Evolutionary conservation across 257 asterid species (phyloP).

Genomic region (Handroanthus guayacan): DNA sequence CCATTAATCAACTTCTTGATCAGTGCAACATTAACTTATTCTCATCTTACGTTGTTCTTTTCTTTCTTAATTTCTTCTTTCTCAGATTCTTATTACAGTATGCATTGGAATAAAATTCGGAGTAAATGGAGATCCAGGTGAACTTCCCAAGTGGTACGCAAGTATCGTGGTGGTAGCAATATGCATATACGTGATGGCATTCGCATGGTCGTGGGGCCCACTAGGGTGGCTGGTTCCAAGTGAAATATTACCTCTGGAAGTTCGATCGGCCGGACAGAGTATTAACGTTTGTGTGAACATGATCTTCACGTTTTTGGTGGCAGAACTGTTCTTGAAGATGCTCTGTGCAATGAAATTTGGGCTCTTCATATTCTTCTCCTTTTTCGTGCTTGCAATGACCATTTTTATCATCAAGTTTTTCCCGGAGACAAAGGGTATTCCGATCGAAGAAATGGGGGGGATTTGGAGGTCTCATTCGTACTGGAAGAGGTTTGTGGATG

Average conservation of each 20-base stretch:
- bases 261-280: slow-evolving; percentile 48
- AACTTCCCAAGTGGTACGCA: slow-evolving; percentile 18
- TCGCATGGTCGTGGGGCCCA: slow-evolving; percentile 54
- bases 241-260: slow-evolving; percentile 46
- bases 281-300: slow-evolving; percentile 39
- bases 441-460: slow-evolving; percentile 36
- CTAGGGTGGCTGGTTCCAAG: slow-evolving; percentile 47
- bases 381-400: slow-evolving; percentile 39
- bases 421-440: slow-evolving; percentile 45
- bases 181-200: slow-evolving; percentile 37
- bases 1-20: too few species aligned
- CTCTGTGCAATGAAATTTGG: slow-evolving; percentile 41
- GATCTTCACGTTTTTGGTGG: slow-evolving; percentile 43
- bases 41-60: not conserved
- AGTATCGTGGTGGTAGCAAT: slow-evolving; percentile 17
- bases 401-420: slow-evolving; percentile 16
- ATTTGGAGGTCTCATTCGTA: slow-evolving; percentile 10
- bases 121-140: slow-evolving; percentile 13
- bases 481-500: slow-evolving; percentile 10
- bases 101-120: slow-evolving; percentile 39
- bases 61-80: not conserved
- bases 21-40: too few species aligned
- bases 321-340: slow-evolving; percentile 30
- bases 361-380: slow-evolving; percentile 37
- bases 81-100: slow-evolving; percentile 13